Base-by-base conservation (phyloP, 2,329 filamentous ascomycete genomes). In the Penicillium sp. region DNA sequence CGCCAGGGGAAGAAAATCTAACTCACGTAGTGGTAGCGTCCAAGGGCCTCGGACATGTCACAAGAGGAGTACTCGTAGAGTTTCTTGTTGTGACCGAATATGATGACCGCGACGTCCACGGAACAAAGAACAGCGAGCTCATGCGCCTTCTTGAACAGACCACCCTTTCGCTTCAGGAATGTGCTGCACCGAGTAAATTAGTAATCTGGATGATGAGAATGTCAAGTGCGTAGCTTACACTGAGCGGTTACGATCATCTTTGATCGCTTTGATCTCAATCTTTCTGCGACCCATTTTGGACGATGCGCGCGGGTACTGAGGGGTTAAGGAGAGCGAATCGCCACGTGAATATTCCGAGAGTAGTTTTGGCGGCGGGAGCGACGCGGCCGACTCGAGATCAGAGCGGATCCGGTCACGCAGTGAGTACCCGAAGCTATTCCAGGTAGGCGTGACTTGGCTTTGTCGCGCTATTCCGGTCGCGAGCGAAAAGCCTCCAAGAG, bases 231-330 rank as follows among this genome's bases (percentile, higher is more conserved):
- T 27, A 23, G 78, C 89, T 74, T 89, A 96, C 91, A 96, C 91
- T 66, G 91, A 95, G 70, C 91, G 89, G 70, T 96, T 96, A 66
- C 91, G 84, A 74, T 96, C 91, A 83, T 96, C 91, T 75, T 95
- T 96, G 80, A 97, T 97, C 63, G 92, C 89, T 77, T 96, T 96
- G 80, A 98, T 97, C 78, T 97, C 93, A 70, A 98, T 98, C 83
- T 98, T 98, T 81, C 93, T 85, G 73, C 93, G 86, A 72, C 93
- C 93, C 93, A 98, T 98, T 46, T 24, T 55, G 51, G 39, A 33
- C 42, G 33, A 44, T 42, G 42, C 39, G 50, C 53, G 53, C 44
- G 35, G 45, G 33, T 32, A 41, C 18, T 37, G 37, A 41, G 7
- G 41, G 29, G 45, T 13, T 43, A 32, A 15, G 40, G 15, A 23